Evolutionary conservation across 768 basidiomycete genomes (phyloP).

Genomic region (Macrocybe gigantea): DNA sequence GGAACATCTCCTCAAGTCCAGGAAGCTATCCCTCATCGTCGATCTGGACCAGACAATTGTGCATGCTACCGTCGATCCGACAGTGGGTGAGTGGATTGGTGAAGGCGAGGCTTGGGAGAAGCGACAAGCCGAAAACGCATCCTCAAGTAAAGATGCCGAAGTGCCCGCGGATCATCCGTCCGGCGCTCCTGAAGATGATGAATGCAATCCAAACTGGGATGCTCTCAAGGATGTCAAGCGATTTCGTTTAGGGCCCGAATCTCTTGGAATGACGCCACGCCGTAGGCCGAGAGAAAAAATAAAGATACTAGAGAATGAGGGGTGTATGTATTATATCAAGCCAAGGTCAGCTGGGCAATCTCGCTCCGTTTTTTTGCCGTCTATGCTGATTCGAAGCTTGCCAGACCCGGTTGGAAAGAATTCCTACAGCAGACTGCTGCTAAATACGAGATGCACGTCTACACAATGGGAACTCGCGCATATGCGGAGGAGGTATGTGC

Average conservation of each 20-base stretch:
- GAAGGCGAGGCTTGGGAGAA: conserved; percentile 82
- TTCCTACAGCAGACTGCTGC: conserved; percentile 69
- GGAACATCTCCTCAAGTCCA: conserved; percentile 63
- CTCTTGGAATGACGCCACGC: conserved; percentile 29
- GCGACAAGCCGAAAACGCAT: conserved; percentile 39
- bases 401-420: conserved; percentile 72
- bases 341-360: conserved; percentile 59
- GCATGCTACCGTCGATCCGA: conserved; percentile 97
- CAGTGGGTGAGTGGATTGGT: conserved; percentile 94
- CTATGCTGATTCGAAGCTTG: conserved; percentile 10
- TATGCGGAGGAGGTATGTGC: conserved; percentile 95
- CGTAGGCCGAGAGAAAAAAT: conserved; percentile 49
- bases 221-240: conserved; percentile 86
- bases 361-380: conserved; percentile 4
- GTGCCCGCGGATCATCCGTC: conserved; percentile 35
- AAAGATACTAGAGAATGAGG: conserved; percentile 65
- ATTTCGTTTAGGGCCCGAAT: conserved; percentile 87
- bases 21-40: conserved; percentile 91
- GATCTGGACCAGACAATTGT: conserved; percentile 99
- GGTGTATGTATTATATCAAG: conserved; percentile 97
- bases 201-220: conserved; percentile 89
- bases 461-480: conserved; percentile 97
- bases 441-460: conserved; percentile 98
- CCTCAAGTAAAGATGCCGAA: conserved; percentile 26
- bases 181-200: conserved; percentile 38